Evolutionary conservation across 352 stramenopile genomes (phyloP).

Genomic region (Salisapilia sapeloensis): DNA sequence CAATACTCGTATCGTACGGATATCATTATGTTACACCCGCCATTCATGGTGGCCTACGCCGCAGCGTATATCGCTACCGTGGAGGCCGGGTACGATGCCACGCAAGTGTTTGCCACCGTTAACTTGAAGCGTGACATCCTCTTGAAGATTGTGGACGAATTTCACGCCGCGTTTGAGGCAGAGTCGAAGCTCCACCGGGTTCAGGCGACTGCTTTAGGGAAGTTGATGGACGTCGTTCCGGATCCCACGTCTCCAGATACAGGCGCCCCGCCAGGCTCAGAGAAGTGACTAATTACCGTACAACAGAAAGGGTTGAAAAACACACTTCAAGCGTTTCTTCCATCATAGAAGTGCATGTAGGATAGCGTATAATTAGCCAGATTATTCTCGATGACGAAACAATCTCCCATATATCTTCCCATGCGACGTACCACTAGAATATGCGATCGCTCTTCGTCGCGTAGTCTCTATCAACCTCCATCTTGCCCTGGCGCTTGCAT

Average conservation of each 20-base stretch:
- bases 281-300: conserved; percentile 15
- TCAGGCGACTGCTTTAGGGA: conserved; percentile 41
- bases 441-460: too few species aligned
- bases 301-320: too few species aligned
- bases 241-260: conserved; percentile 21
- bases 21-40: conserved; percentile 70
- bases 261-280: conserved; percentile 5
- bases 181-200: conserved; percentile 51
- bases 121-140: conserved; percentile 75
- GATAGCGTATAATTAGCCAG: too few species aligned
- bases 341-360: too few species aligned
- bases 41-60: conserved; percentile 81
- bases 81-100: conserved; percentile 58
- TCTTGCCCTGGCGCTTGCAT: too few species aligned
- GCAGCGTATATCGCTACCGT: conserved; percentile 61
- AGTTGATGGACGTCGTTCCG: conserved; percentile 66
- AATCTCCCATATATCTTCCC: too few species aligned
- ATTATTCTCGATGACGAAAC: too few species aligned
- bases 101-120: conserved; percentile 51
- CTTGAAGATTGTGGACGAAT: conserved; percentile 61
- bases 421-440: too few species aligned
- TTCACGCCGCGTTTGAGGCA: conserved; percentile 58
- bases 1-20: conserved; percentile 80
- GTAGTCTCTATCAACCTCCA: too few species aligned
- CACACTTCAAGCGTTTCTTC: too few species aligned